Evolutionary conservation across 1,284 basidiomycete species (phyloP).

Genomic region (Tylopilus sp.): DNA sequence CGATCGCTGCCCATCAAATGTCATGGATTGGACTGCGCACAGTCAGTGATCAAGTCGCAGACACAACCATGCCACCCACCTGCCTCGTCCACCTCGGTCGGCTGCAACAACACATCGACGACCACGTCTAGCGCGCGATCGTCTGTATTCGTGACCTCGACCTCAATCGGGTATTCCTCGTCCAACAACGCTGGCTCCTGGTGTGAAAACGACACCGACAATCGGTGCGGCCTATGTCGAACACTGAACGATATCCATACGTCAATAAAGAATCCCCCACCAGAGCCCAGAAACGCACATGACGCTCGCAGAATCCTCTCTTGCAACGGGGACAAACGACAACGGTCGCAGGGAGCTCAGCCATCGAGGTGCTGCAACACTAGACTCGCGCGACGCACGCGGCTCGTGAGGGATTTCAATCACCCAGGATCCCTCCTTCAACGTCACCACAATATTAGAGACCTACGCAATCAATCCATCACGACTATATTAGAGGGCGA

Average conservation of each 20-base stretch:
- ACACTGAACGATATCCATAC: conserved; percentile 56
- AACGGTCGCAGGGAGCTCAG: conserved; percentile 62
- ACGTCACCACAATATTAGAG: conserved; percentile 58
- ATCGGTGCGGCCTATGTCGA: conserved; percentile 67
- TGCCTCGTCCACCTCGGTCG: conserved; percentile 80
- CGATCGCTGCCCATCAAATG: conserved; percentile 70
- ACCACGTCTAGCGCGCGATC: conserved; percentile 72
- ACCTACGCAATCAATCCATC: conserved; percentile 51
- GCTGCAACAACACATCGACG: conserved; percentile 82
- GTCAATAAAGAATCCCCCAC: too few species aligned
- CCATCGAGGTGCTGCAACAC: conserved; percentile 58
- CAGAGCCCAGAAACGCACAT: conserved; percentile 51
- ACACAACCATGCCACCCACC: conserved; percentile 55
- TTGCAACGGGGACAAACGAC: conserved; percentile 62
- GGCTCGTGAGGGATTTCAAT: conserved; percentile 69
- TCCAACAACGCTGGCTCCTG: conserved; percentile 78
- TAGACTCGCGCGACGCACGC: conserved; percentile 47
- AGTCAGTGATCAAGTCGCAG: not conserved
- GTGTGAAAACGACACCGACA: conserved; percentile 69
- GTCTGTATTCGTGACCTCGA: conserved; percentile 78
- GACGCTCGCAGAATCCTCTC: conserved; percentile 60
- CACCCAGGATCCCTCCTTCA: conserved; percentile 71
- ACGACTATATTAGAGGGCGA: not conserved
- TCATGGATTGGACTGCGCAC: conserved; percentile 70
- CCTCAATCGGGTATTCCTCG: conserved; percentile 77